phyloP scores from a whole-genome alignment of 306 rosid genomes.

The Cucurbita pepo region DNA sequence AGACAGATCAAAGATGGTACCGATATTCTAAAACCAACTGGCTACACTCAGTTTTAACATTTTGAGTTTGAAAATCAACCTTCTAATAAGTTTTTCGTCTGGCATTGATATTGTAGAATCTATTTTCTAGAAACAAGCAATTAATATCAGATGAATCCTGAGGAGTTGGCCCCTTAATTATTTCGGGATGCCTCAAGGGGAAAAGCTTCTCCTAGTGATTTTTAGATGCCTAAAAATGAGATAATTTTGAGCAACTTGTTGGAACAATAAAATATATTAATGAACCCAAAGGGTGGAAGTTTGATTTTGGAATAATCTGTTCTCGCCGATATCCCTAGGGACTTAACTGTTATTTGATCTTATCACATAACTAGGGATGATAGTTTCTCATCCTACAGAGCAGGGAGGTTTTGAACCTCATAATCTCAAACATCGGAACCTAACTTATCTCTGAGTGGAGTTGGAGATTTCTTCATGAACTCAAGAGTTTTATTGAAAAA shows the following conservation, averaged over 20 bases:
- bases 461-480: background rate
- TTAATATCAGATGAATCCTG: background rate
- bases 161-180: background rate
- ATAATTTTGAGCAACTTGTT: background rate
- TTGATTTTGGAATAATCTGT: background rate
- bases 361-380: background rate
- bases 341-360: background rate
- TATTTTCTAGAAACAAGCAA: background rate
- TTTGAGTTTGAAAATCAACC: background rate
- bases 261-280: background rate
- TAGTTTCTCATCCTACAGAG: background rate
- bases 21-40: background rate
- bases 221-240: background rate
- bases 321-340: background rate
- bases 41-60: background rate
- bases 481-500: background rate
- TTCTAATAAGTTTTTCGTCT: background rate
- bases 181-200: background rate
- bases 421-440: background rate
- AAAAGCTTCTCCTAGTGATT: background rate
- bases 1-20: background rate
- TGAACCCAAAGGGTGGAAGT: background rate
- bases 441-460: background rate
- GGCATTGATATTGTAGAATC: background rate
- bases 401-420: background rate